Conservation (phyloP, 2,329 filamentous ascomycete genomes). For the Fusarium pseudograminearum region DNA sequence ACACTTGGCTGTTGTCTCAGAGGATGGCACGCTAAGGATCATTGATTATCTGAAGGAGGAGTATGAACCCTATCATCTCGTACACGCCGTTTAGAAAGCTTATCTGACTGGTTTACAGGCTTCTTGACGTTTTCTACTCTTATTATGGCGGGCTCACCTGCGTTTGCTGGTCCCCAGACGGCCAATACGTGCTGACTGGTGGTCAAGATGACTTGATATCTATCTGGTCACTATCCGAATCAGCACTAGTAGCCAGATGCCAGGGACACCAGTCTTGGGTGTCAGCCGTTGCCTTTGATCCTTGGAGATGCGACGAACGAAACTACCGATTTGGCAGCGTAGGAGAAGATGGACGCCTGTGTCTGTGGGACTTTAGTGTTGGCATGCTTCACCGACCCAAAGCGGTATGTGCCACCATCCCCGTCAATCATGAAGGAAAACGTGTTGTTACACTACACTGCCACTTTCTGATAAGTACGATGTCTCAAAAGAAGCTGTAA, state of each 20-base stretch:
- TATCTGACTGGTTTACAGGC: constrained; percentile 59
- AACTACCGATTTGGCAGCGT: constrained; percentile 98
- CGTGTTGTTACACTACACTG: neutral
- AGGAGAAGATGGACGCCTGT: constrained; percentile 89
- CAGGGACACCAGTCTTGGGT: constrained; percentile 98
- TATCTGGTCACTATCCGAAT: constrained; percentile 92
- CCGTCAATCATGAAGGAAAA: neutral
- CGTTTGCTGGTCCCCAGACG: constrained; percentile 97
- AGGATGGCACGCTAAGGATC: constrained; percentile 89
- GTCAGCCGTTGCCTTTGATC: constrained; percentile 91
- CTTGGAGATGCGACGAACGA: constrained; percentile 94
- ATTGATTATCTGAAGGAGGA: constrained; percentile 93
- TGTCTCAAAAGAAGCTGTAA: constrained; percentile 1
- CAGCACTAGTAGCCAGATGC: constrained; percentile 87
- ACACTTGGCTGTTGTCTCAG: constrained; percentile 89
- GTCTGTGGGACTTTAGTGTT: constrained; percentile 97
- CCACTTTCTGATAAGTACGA: neutral
- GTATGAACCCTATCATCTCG: constrained; percentile 61
- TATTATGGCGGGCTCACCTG: constrained; percentile 95
- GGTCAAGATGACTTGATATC: constrained; percentile 96
- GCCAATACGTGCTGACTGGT: constrained; percentile 93
- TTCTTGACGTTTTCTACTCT: constrained; percentile 87
- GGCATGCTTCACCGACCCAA: constrained; percentile 95
- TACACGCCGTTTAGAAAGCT: neutral
- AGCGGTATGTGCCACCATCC: constrained; percentile 67